phyloP scores from a whole-genome alignment of 129 eudicot genomes.

The Cynara cardunculus region DNA sequence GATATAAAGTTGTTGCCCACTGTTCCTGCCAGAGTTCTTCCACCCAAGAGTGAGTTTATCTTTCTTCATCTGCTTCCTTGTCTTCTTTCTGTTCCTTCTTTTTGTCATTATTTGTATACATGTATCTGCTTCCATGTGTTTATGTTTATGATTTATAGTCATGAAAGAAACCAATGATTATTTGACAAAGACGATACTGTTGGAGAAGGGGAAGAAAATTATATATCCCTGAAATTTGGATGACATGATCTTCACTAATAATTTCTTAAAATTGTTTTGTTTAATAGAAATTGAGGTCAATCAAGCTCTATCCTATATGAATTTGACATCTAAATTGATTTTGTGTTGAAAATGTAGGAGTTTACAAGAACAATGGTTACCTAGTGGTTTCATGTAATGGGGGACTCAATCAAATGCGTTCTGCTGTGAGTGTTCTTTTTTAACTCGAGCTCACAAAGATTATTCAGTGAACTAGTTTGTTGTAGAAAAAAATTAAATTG shows the following conservation, averaged over 20 bases:
- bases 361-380: conserved; percentile 95
- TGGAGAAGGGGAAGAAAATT: background rate
- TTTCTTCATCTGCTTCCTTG: background rate
- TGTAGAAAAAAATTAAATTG: background rate
- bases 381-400: conserved; percentile 96
- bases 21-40: conserved; percentile 63
- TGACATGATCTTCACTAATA: background rate
- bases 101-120: background rate
- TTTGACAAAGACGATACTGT: background rate
- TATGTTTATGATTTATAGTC: background rate
- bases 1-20: conserved; percentile 36
- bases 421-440: conserved; percentile 63
- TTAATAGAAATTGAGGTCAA: background rate
- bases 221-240: background rate
- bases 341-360: conserved; percentile 46
- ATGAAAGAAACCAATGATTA: background rate
- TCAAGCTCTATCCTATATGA: background rate
- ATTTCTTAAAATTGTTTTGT: background rate
- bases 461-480: background rate
- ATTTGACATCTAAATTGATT: background rate
- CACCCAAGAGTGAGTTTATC: conserved; percentile 84
- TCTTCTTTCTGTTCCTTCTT: background rate
- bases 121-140: background rate
- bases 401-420: conserved; percentile 98
- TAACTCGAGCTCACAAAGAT: background rate